Conservation (phyloP, 805 yeast species). For the Pichia occidentalis region DNA sequence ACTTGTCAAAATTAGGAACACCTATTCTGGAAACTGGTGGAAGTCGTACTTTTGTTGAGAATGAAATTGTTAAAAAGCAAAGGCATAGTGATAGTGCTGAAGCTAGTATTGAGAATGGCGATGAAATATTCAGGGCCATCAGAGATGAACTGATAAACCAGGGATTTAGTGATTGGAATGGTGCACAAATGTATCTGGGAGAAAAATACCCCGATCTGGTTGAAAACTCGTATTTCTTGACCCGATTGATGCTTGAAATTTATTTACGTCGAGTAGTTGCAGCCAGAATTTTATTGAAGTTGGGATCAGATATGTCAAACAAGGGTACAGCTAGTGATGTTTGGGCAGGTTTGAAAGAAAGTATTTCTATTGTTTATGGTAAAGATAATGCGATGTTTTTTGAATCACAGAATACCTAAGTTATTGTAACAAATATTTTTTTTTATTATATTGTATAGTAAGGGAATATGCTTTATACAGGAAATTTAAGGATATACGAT, state of each 20-base stretch:
- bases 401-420: slow-evolving; percentile 16
- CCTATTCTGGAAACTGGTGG: neutral
- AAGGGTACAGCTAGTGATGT: slow-evolving; percentile 18
- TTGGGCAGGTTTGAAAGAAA: slow-evolving; percentile 38
- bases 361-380: slow-evolving; percentile 50
- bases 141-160: slow-evolving; percentile 16
- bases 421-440: slow-evolving; percentile 4
- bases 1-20: slow-evolving; percentile 7
- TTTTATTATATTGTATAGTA: too few species aligned
- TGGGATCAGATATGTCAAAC: slow-evolving; percentile 22
- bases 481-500: too few species aligned
- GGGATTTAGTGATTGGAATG: slow-evolving; percentile 16
- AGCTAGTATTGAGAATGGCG: slow-evolving; percentile 24
- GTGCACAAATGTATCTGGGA: slow-evolving; percentile 13
- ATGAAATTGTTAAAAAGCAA: neutral
- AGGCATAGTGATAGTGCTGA: slow-evolving; percentile 23
- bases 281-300: slow-evolving; percentile 24
- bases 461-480: too few species aligned
- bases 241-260: slow-evolving; percentile 26
- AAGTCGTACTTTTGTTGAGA: neutral
- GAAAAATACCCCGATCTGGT: slow-evolving; percentile 18
- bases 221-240: slow-evolving; percentile 21
- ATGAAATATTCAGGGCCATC: slow-evolving; percentile 20
- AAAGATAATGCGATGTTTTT: slow-evolving; percentile 23
- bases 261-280: slow-evolving; percentile 29